Evolutionary conservation across 2,329 filamentous ascomycete genomes (phyloP).

Genomic region (Neofusicoccum cordaticola): DNA sequence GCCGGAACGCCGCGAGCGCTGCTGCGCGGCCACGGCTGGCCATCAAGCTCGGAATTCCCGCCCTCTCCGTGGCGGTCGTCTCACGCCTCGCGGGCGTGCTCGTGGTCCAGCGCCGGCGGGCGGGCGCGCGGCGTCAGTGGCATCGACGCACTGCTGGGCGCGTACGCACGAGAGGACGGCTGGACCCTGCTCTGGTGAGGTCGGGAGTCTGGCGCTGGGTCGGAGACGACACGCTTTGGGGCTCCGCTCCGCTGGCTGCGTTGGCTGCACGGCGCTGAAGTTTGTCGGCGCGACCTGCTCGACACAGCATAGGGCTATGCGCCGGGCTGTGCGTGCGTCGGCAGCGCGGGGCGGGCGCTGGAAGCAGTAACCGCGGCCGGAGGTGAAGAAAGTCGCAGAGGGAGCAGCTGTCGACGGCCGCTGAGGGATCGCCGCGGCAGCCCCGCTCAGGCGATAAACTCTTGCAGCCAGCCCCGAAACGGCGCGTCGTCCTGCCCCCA

Average conservation of each 20-base stretch:
- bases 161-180: not conserved
- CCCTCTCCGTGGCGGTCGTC: not conserved
- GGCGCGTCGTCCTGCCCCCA: not conserved
- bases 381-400: not conserved
- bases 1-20: no score
- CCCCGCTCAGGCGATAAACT: constrained; percentile 2
- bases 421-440: not conserved
- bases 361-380: not conserved
- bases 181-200: not conserved
- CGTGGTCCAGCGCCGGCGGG: not conserved
- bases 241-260: not conserved
- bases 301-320: not conserved
- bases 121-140: no score
- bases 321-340: not conserved
- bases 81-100: not conserved
- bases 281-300: constrained; percentile 11
- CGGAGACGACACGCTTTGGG: not conserved
- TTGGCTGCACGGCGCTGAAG: constrained; percentile 4
- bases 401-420: not conserved
- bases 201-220: not conserved
- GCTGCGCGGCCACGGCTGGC: no score
- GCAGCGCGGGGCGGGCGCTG: not conserved
- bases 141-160: not conserved
- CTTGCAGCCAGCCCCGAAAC: not conserved
- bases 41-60: no score